Evolutionary conservation across 768 basidiomycete genomes (phyloP), one percentile per base, ranked within the genome.

Genomic region (Suillus decipiens): DNA sequence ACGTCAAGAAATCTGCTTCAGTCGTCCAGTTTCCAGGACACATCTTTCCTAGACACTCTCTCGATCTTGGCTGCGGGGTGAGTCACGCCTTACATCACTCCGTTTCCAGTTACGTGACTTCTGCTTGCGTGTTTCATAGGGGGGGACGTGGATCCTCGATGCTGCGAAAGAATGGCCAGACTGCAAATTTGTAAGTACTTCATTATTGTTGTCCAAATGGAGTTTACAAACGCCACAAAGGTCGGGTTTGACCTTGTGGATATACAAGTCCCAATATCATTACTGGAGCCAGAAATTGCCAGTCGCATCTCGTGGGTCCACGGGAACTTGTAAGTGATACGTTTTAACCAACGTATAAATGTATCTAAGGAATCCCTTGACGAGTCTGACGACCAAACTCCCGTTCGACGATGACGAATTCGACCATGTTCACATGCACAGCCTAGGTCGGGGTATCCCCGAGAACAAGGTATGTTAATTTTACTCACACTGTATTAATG

Each of bases 341-440:
- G 1, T 43, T 17, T 56, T 5, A 31, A 45, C 4, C 3, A 34
- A 12, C 61, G 8, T 7, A 10, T 8, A 22, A 28, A 41, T 3
- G 24, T 3, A 6, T 19, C 56, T 57, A 31, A 57, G 24, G 28
- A 19, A 19, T 41, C 17, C 11, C 11, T 31, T 28, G 24, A 37
- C 2, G 65, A 92, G 90, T 72, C 75, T 93, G 68, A 89, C 90
- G 54, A 90, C 85, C 12, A 89, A 82, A 68, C 79, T 93, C 22
- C 91, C 91, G 0, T 93, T 92, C 70, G 89, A 92, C 17, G 91
- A 92, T 61, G 89, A 92, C 64, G 86, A 89, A 67, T 93, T 93
- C 64, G 91, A 93, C 72, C 85, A 89, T 72, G 85, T 93, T n/a
- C 92, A 89, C 67, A 83, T 92, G 58, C 81, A 84, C 63, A 77